phyloP scores from a whole-genome alignment of 1,139 yeast species.

The Kodamaea anthophila region DNA sequence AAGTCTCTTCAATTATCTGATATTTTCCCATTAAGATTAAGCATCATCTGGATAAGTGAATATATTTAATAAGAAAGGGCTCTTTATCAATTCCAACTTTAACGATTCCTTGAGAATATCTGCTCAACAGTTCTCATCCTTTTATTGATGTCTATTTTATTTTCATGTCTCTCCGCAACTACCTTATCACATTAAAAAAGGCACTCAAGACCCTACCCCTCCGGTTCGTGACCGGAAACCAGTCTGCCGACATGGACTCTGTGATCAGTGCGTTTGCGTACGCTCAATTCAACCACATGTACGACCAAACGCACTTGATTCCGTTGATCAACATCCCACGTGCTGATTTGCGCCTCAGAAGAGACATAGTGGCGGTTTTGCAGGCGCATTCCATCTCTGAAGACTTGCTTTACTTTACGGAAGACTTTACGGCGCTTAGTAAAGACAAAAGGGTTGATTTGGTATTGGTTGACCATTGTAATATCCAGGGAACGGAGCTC shows the following conservation, averaged over 20 bases:
- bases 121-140: no score
- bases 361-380: conserved; percentile 60
- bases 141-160: no score
- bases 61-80: no score
- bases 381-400: conserved; percentile 40
- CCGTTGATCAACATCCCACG: conserved; percentile 74
- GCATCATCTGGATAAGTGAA: no score
- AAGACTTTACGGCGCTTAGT: conserved; percentile 43
- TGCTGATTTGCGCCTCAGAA: conserved; percentile 59
- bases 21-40: no score
- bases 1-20: no score
- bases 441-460: conserved; percentile 26
- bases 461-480: conserved; percentile 79
- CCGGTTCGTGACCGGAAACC: conserved; percentile 72
- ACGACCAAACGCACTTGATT: conserved; percentile 23
- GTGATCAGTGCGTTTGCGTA: conserved; percentile 68
- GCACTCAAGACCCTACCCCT: conserved; percentile 20
- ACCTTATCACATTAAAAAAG: conserved; percentile 17
- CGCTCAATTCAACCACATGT: conserved; percentile 47
- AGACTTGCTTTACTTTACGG: conserved; percentile 53
- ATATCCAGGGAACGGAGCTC: conserved; percentile 46
- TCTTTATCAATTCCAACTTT: no score
- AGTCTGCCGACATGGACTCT: conserved; percentile 82
- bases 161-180: conserved; percentile 19
- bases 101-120: no score